Evolutionary conservation across 345 rosid species (phyloP), one percentile per base, ranked within the genome.

Genomic region (Linum tenue): DNA sequence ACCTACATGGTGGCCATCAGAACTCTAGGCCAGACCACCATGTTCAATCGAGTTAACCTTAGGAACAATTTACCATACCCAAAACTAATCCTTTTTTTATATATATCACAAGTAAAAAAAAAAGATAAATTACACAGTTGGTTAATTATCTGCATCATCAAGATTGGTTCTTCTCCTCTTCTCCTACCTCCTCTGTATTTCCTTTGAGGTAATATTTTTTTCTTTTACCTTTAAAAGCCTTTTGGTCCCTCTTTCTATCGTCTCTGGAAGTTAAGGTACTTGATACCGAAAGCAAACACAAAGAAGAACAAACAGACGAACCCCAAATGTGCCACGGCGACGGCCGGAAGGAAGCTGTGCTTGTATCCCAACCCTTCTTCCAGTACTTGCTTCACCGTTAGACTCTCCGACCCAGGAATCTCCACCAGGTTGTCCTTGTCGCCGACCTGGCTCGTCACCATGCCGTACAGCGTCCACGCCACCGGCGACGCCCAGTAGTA

Each of bases 381-480:
- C 15, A 91, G 82, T 73, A 83, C 77, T n/a, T 4, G 39, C 62
- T 84, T 85, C 3, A 86, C 38, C 17, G 72, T 48, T 60, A 40
- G 43, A 0, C 56, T 62, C 3, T 65, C 68, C 0, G 51, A 36
- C 62, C 91, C 96, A 10, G 79, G 80, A n/a, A 91, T 64, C 4
- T 67, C 70, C 16, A 88, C 59, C 2, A 4, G 7, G 37, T 68
- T 1, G 2, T 74, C 68, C 3, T 39, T 72, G 72, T 91, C 86
- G 58, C 96, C 96, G 31, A 86, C 78, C 73, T 88, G 96, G 65
- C 87, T 78, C 12, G 94, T 76, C 55, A 88, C 72, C n/a, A 91
- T 77, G 2, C 91, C 96, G 14, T 88, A 82, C n/a, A 88, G 39
- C 64, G 91, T 86, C 97, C 96, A 91, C 3, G 96, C 79, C 66